phyloP scores from a whole-genome alignment of 192 early-diverging fungal genomes.

The Rhizophlyctis rosea region DNA sequence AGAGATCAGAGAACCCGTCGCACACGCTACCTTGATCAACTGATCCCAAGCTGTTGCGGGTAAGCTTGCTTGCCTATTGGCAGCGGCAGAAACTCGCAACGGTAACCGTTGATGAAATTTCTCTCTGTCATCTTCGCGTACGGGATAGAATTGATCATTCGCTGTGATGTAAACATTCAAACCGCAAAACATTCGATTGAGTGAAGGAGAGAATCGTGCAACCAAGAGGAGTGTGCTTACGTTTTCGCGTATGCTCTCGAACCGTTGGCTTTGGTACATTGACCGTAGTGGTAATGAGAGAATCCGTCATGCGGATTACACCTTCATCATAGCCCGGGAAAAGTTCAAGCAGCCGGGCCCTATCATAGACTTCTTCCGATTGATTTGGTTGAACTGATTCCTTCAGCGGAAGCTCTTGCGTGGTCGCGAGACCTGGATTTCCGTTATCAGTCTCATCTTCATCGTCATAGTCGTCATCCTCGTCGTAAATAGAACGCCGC shows the following conservation, averaged over 20 bases:
- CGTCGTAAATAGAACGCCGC: not conserved
- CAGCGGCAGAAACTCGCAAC: not conserved
- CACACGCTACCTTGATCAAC: too few relatives aligned
- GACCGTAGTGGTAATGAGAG: too few relatives aligned
- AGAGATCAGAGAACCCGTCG: too few relatives aligned
- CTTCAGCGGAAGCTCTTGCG: not conserved
- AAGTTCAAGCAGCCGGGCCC: not conserved
- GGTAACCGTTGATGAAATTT: slow-evolving; percentile 11
- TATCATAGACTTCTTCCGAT: slow-evolving; percentile 4
- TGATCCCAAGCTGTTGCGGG: too few relatives aligned
- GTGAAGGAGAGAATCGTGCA: too few relatives aligned
- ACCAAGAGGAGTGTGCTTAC: too few relatives aligned
- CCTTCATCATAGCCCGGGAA: slow-evolving; percentile 11
- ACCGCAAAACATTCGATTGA: too few relatives aligned
- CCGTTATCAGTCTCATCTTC: not conserved
- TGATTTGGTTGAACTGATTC: not conserved
- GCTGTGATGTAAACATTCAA: too few relatives aligned
- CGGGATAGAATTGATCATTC: slow-evolving; percentile 4
- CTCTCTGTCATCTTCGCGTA: slow-evolving; percentile 19
- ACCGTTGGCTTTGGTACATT: too few relatives aligned
- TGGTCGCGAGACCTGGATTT: not conserved
- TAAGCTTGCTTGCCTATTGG: too few relatives aligned
- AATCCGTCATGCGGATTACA: too few relatives aligned
- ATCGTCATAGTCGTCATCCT: slow-evolving; percentile 8
- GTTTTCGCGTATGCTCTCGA: too few relatives aligned